These are phyloP conservation scores for Phyllosticta citribraziliensis DNA, from an alignment of 2,329 filamentous ascomycete genomes.

Conservation along the genomic window DNA sequence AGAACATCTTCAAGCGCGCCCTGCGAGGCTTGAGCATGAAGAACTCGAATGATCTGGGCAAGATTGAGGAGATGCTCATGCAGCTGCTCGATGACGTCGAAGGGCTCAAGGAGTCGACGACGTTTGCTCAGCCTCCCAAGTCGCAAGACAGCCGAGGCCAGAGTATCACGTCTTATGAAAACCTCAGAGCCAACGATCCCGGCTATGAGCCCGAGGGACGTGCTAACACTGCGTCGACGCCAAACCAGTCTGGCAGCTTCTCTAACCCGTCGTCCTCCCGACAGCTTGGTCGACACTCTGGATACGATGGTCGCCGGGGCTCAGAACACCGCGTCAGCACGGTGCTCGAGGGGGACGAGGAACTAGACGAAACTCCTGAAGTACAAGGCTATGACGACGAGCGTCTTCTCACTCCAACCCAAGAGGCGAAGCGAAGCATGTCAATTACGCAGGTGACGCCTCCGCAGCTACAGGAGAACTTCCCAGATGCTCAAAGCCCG, in stretches of 20 bases:
- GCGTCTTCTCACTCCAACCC: slow-evolving; percentile 50
- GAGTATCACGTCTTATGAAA: slow-evolving; percentile 60
- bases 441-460: slow-evolving; percentile 37
- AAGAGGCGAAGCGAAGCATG: slow-evolving; percentile 36
- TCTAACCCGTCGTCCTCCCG: slow-evolving; percentile 44
- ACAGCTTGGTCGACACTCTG: slow-evolving; percentile 34
- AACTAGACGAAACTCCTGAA: slow-evolving; percentile 48
- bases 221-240: slow-evolving; percentile 64
- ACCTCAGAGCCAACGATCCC: slow-evolving; percentile 57
- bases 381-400: slow-evolving; percentile 51
- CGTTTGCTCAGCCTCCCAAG: slow-evolving; percentile 15
- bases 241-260: slow-evolving; percentile 66
- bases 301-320: slow-evolving; percentile 42
- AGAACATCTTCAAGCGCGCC: slow-evolving; percentile 90
- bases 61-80: slow-evolving; percentile 63
- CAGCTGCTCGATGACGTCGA: slow-evolving; percentile 90
- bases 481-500: slow-evolving; percentile 36
- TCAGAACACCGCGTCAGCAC: slow-evolving; percentile 82
- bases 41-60: slow-evolving; percentile 75
- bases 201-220: slow-evolving; percentile 80
- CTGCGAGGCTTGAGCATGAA: slow-evolving; percentile 82
- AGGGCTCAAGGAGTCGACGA: slow-evolving; percentile 39
- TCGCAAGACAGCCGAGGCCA: slow-evolving; percentile 25
- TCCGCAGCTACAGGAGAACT: slow-evolving; percentile 67
- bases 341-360: slow-evolving; percentile 73